Conservation (phyloP, 441 rosid genomes). For the Populus trichocarpa region DNA sequence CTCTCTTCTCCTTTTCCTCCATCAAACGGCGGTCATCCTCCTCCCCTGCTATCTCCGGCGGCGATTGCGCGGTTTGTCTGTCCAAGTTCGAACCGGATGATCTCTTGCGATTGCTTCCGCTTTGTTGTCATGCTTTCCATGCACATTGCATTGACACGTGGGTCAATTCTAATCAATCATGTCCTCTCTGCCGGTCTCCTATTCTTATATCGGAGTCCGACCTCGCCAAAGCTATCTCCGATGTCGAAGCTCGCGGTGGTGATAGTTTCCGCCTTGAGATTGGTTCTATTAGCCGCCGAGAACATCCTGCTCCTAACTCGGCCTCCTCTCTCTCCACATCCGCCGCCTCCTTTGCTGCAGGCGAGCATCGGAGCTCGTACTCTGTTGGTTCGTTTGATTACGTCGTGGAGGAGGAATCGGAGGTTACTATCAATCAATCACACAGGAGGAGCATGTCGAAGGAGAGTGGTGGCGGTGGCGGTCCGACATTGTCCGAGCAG, state of each 20-base stretch:
- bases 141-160: conserved; percentile 73
- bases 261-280: conserved; percentile 82
- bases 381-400: conserved; percentile 85
- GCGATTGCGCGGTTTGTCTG: conserved; percentile 84
- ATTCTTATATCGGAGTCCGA: conserved; percentile 59
- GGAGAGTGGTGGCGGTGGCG: conserved; percentile 34
- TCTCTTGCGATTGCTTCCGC: conserved; percentile 77
- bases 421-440: conserved; percentile 40
- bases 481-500: conserved; percentile 22
- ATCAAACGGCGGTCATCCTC: conserved; percentile 53
- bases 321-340: background rate
- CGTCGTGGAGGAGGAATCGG: conserved; percentile 67
- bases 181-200: conserved; percentile 87
- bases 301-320: conserved; percentile 8
- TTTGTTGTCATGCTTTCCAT: conserved; percentile 93
- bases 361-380: conserved; percentile 45
- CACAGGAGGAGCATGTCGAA: conserved; percentile 43
- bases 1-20: conserved; percentile 69
- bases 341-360: conserved; percentile 26
- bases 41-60: conserved; percentile 8
- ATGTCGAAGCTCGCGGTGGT: conserved; percentile 9
- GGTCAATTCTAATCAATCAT: conserved; percentile 68
- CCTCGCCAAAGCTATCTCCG: conserved; percentile 40
- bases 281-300: conserved; percentile 72
- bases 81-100: conserved; percentile 70